Conservation (phyloP, 208 protist species). For the Leishmania arabica region DNA sequence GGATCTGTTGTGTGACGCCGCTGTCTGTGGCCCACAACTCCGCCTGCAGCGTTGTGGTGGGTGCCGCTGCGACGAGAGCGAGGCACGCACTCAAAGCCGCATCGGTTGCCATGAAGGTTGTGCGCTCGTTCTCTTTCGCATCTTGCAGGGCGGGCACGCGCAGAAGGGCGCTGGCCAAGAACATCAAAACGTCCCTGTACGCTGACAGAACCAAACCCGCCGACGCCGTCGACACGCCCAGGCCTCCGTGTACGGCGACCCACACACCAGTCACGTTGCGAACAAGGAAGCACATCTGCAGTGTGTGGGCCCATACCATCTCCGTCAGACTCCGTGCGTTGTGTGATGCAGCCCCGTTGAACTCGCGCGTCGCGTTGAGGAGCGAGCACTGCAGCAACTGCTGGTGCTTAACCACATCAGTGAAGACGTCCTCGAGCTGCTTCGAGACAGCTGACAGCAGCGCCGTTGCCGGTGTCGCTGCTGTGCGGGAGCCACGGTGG, state of each 20-base stretch:
- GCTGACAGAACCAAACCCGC: constrained; percentile 29
- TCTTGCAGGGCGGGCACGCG: constrained; percentile 39
- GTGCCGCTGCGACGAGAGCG: constrained; percentile 44
- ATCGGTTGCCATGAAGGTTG: constrained; percentile 45
- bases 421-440: constrained; percentile 39
- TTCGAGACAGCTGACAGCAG: constrained; percentile 32
- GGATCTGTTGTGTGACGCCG: constrained; percentile 65
- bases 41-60: constrained; percentile 43
- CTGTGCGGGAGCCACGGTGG: neutral
- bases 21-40: constrained; percentile 56
- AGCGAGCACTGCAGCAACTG: constrained; percentile 50
- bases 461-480: neutral
- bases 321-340: constrained; percentile 51
- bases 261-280: constrained; percentile 57
- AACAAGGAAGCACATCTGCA: constrained; percentile 56
- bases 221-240: constrained; percentile 30
- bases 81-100: constrained; percentile 52
- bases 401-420: constrained; percentile 44
- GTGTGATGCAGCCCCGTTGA: constrained; percentile 44
- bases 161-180: constrained; percentile 55
- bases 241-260: constrained; percentile 57
- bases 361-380: constrained; percentile 34
- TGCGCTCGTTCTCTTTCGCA: constrained; percentile 12
- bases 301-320: constrained; percentile 56
- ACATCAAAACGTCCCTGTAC: constrained; percentile 46